A percentile compares a stretch with the other conserved stretches of the same genome.
phyloP scores from a whole-genome alignment of 1,139 yeast species.

The Hemisphaericaspora xylofermentans region DNA sequence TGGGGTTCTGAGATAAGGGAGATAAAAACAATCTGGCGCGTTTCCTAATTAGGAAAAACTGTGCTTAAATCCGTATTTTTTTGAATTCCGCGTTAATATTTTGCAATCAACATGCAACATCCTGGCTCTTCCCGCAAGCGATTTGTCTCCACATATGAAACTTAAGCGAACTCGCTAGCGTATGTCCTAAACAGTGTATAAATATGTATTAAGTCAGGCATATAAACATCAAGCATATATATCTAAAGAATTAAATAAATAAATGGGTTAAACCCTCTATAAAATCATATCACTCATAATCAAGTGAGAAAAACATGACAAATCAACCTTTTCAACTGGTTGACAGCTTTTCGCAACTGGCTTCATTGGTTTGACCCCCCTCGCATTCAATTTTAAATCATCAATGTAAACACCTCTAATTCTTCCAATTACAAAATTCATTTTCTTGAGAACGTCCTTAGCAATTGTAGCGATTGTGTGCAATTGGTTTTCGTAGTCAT shows the following conservation, averaged over 20 bases:
- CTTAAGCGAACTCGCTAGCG: no score
- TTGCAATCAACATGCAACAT: not conserved
- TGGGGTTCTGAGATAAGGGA: not conserved
- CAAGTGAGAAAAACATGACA: slow-evolving; percentile 1
- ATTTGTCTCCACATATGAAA: not conserved
- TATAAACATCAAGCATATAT: not conserved
- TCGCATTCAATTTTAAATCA: slow-evolving; percentile 30
- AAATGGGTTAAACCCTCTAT: not conserved
- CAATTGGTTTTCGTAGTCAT: slow-evolving; percentile 16
- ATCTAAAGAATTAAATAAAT: slow-evolving; percentile 1
- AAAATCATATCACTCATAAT: slow-evolving; percentile 4
- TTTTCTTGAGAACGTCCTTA: slow-evolving; percentile 37
- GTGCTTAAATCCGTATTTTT: not conserved
- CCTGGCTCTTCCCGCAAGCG: not conserved
- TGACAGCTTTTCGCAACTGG: slow-evolving; percentile 35
- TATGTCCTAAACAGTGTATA: not conserved
- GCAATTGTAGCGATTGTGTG: slow-evolving; percentile 33
- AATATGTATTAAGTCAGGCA: not conserved
- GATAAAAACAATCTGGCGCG: not conserved
- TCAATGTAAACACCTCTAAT: slow-evolving; percentile 36
- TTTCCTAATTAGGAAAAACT: not conserved
- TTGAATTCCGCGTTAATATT: not conserved
- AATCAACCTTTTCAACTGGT: slow-evolving; percentile 25
- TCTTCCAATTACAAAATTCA: slow-evolving; percentile 33
- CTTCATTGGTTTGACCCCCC: slow-evolving; percentile 29